Evolutionary conservation across 306 rosid genomes (phyloP).

Genomic region (Pueraria montana): DNA sequence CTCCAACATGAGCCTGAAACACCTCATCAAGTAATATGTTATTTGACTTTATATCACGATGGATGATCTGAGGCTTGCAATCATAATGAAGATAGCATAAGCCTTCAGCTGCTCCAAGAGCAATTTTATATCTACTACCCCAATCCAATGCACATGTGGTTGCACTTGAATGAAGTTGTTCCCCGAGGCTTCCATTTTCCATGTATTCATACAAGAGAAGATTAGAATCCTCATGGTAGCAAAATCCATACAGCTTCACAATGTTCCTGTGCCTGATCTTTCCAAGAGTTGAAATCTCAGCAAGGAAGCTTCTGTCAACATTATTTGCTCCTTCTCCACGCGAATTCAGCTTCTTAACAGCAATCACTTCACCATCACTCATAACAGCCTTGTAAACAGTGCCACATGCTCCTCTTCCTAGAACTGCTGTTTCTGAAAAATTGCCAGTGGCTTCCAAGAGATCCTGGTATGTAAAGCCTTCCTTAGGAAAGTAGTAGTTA

Average conservation of each 20-base stretch:
- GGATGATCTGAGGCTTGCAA: constrained; percentile 88
- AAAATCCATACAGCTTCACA: constrained; percentile 87
- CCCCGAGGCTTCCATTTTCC: constrained; percentile 92
- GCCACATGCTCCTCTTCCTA: constrained; percentile 94
- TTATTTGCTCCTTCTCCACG: constrained; percentile 73
- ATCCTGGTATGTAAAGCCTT: constrained; percentile 84
- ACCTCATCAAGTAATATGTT: constrained; percentile 80
- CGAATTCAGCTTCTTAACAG: constrained; percentile 83
- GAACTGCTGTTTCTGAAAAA: constrained; percentile 66
- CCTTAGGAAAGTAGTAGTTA: constrained; percentile 82
- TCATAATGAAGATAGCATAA: constrained; percentile 84
- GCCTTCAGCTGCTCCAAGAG: constrained; percentile 94
- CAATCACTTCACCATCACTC: constrained; percentile 71
- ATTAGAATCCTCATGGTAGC: constrained; percentile 85
- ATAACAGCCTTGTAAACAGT: constrained; percentile 88
- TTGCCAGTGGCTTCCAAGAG: constrained; percentile 82
- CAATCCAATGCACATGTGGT: constrained; percentile 66
- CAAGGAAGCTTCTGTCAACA: constrained; percentile 77
- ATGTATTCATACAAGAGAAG: constrained; percentile 86
- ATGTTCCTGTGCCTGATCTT: constrained; percentile 90
- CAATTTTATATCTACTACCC: constrained; percentile 72
- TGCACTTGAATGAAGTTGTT: constrained; percentile 76
- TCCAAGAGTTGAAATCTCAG: constrained; percentile 92
- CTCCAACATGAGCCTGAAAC: constrained; percentile 86
- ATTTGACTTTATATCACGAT: constrained; percentile 90